Conservation (phyloP, 2,329 filamentous ascomycete species). For the Fusarium mangiferae region DNA sequence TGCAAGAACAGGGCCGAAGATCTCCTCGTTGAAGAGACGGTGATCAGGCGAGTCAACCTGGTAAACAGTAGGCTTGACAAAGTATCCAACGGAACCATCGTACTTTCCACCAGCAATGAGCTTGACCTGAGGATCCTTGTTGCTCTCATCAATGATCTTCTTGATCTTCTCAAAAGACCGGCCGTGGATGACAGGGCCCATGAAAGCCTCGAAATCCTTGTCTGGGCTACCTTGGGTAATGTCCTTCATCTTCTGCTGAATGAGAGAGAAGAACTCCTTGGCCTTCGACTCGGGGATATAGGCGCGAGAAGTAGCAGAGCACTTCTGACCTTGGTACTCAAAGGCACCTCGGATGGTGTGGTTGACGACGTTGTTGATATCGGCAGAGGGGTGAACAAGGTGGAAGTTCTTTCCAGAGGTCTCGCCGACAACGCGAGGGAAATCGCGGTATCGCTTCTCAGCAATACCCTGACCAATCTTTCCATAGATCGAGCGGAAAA, state of each 20-base stretch:
- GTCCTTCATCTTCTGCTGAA: slow-evolving; percentile 73
- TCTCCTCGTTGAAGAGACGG: slow-evolving; percentile 78
- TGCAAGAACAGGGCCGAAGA: slow-evolving; percentile 82
- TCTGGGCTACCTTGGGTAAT: slow-evolving; percentile 76
- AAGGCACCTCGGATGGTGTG: slow-evolving; percentile 89
- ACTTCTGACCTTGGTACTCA: slow-evolving; percentile 93
- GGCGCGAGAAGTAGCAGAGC: slow-evolving; percentile 82
- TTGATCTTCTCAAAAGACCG: slow-evolving; percentile 83
- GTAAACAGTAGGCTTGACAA: slow-evolving; percentile 85
- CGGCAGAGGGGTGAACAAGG: slow-evolving; percentile 79
- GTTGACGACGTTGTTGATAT: slow-evolving; percentile 81
- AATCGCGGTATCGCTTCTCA: slow-evolving; percentile 82
- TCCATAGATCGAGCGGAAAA: slow-evolving; percentile 89
- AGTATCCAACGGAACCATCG: slow-evolving; percentile 82
- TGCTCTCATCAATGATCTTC: slow-evolving; percentile 80
- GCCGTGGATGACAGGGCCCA: slow-evolving; percentile 87
- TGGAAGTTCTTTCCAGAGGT: slow-evolving; percentile 97
- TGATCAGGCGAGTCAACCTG: slow-evolving; percentile 77
- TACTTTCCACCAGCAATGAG: slow-evolving; percentile 80
- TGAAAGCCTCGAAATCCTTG: slow-evolving; percentile 77
- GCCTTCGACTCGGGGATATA: slow-evolving; percentile 84
- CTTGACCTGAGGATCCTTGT: slow-evolving; percentile 76
- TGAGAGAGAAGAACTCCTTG: slow-evolving; percentile 72
- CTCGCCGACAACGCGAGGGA: slow-evolving; percentile 89
- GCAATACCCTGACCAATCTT: slow-evolving; percentile 84